Evolutionary conservation across 163 green algal species (phyloP).

Genomic region (Chlorella variabilis): DNA sequence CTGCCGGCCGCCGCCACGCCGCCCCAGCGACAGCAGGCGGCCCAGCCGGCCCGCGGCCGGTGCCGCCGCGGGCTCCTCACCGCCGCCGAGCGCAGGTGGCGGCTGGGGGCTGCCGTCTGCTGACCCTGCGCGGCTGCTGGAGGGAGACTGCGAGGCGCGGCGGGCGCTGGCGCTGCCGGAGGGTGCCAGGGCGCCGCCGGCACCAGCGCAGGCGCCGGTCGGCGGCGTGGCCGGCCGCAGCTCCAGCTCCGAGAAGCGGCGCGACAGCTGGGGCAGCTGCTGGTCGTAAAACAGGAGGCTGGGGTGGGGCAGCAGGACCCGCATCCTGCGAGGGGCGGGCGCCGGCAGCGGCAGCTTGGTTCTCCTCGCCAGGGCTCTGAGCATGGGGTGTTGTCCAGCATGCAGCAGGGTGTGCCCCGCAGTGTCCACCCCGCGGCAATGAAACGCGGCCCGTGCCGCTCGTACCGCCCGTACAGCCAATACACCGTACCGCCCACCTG

Average conservation of each 20-base stretch:
- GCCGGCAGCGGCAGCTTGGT: too few relatives aligned
- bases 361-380: too few relatives aligned
- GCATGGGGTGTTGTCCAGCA: too few relatives aligned
- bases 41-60: not conserved
- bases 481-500: constrained; percentile 21
- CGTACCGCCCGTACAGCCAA: too few relatives aligned
- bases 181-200: too few relatives aligned
- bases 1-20: not conserved
- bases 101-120: not conserved
- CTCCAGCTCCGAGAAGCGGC: not conserved
- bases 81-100: not conserved
- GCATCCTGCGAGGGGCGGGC: not conserved
- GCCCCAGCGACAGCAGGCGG: not conserved
- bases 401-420: too few relatives aligned
- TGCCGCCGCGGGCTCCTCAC: not conserved
- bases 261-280: constrained; percentile 18
- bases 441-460: too few relatives aligned
- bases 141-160: too few relatives aligned
- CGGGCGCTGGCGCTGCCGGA: too few relatives aligned
- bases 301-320: constrained; percentile 28
- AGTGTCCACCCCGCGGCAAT: too few relatives aligned
- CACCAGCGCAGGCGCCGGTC: too few relatives aligned
- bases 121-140: not conserved
- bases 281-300: constrained; percentile 28
- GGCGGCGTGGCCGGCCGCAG: too few relatives aligned